Evolutionary conservation across 768 basidiomycete species (phyloP), one percentile per base, ranked within the genome.

Genomic region (Pleurotus eryngii): DNA sequence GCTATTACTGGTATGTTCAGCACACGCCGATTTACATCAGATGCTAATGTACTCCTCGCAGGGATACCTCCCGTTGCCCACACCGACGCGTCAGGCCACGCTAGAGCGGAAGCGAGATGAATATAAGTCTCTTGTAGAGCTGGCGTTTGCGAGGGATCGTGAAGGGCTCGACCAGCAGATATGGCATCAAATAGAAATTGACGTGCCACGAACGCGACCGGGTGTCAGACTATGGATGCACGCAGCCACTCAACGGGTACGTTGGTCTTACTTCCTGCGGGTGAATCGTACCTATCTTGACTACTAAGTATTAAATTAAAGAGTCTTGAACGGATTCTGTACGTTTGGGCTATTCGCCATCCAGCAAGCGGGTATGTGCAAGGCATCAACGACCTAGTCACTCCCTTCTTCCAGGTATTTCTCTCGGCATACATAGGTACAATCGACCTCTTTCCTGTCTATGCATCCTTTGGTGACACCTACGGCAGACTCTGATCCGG

Each of bases 181-280:
- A 67, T 98, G 97, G 97, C 97, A 98, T 73, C 97, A 99, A 72
- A 98, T 98, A 64, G 93, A 94, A 67, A 98, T 98, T 59, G 97
- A 99, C 66, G 96, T 98, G 5, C 97, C 97, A 9, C 80, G 97
- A 54, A 99, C 97, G 39, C 76, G 95, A 49, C 95, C 97, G 15
- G 95, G 95, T 18, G 86, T 96, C 9, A 81, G 77, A 37, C 72
- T 99, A 18, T 99, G 97, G 97, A 90, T 92, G 85, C 86, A 92
- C 64, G 85, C 78, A 24, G 82, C 84, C 17, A 95, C 97, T 3
- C 97, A 98, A 69, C 79, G 95, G 64, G 95, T 94, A 71, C 66
- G 85, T 68, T 24, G n/a, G 8, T 9, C 5, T 40, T 54, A 26
- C 17, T 49, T 17, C 48, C 49, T 49, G 38, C 37, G 17, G 30